phyloP scores from a whole-genome alignment of 768 basidiomycete species.

The Cyclocybe aegerita region DNA sequence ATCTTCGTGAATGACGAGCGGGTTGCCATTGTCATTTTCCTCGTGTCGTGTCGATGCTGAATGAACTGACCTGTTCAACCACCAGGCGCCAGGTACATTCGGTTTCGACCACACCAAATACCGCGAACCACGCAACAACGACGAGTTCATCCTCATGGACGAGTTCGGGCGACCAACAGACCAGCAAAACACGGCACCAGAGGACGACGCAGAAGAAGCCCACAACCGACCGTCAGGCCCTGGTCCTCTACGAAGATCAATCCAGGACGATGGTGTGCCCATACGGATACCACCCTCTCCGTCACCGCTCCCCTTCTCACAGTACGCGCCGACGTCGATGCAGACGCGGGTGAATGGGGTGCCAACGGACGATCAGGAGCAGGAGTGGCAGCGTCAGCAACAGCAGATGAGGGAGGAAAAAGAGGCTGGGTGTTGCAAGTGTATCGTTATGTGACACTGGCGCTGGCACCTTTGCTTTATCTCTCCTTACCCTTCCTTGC shows the following conservation, averaged over 20 bases:
- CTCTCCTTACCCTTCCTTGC: not conserved
- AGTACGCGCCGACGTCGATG: constrained; percentile 41
- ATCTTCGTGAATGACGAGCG: not conserved
- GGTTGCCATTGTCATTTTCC: constrained; percentile 1
- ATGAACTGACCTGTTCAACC: constrained; percentile 5
- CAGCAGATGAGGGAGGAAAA: constrained; percentile 44
- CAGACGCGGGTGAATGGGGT: not conserved
- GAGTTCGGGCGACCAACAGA: constrained; percentile 57
- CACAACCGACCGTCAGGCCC: constrained; percentile 11
- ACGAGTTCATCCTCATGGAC: constrained; percentile 56
- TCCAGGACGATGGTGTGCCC: too few species aligned
- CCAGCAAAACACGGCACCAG: constrained; percentile 13
- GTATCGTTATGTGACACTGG: constrained; percentile 72
- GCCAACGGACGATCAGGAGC: constrained; percentile 10
- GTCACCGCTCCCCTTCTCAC: constrained; percentile 51
- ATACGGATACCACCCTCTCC: constrained; percentile 27
- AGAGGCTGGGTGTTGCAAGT: constrained; percentile 75
- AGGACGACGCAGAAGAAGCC: constrained; percentile 20
- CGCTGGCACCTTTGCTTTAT: not conserved
- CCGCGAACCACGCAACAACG: constrained; percentile 42
- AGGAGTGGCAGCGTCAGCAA: constrained; percentile 29
- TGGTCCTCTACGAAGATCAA: constrained; percentile 20
- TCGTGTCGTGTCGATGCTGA: not conserved
- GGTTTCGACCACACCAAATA: constrained; percentile 76
- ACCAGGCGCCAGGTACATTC: constrained; percentile 80